phyloP scores from a whole-genome alignment of 768 basidiomycete genomes.

The Phlegmacium glaucopus region DNA sequence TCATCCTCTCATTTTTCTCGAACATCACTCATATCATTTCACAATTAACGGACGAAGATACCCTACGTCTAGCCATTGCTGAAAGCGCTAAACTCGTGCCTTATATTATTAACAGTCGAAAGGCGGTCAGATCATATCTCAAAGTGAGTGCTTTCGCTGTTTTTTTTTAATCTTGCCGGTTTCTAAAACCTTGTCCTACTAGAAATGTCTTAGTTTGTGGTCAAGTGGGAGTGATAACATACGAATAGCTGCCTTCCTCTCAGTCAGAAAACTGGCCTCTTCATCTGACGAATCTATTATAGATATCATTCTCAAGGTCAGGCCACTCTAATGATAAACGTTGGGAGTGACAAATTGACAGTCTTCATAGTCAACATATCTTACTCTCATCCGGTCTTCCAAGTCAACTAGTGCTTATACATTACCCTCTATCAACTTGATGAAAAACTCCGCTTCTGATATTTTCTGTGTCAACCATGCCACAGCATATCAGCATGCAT shows the following conservation, averaged over 20 bases:
- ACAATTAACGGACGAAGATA: conserved; percentile 67
- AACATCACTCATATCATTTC: conserved; percentile 78
- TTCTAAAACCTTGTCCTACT: conserved; percentile 8
- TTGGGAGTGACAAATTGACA: neutral
- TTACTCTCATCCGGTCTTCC: conserved; percentile 77
- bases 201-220: conserved; percentile 88
- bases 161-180: neutral
- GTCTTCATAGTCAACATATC: conserved; percentile 76
- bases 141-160: conserved; percentile 49
- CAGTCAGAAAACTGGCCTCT: conserved; percentile 75
- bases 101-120: conserved; percentile 81
- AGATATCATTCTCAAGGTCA: conserved; percentile 84
- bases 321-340: conserved; percentile 8
- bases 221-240: conserved; percentile 75
- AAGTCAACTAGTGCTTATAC: conserved; percentile 86
- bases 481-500: conserved; percentile 87
- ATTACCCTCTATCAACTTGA: conserved; percentile 87
- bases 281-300: conserved; percentile 76
- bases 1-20: conserved; percentile 86
- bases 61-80: conserved; percentile 64
- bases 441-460: conserved; percentile 97
- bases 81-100: conserved; percentile 91
- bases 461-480: conserved; percentile 78
- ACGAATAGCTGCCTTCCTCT: conserved; percentile 82
- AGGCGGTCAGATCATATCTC: conserved; percentile 80